Base-by-base conservation (phyloP, 2,329 filamentous ascomycete species). In the Sporothrix brunneoviolacea region DNA sequence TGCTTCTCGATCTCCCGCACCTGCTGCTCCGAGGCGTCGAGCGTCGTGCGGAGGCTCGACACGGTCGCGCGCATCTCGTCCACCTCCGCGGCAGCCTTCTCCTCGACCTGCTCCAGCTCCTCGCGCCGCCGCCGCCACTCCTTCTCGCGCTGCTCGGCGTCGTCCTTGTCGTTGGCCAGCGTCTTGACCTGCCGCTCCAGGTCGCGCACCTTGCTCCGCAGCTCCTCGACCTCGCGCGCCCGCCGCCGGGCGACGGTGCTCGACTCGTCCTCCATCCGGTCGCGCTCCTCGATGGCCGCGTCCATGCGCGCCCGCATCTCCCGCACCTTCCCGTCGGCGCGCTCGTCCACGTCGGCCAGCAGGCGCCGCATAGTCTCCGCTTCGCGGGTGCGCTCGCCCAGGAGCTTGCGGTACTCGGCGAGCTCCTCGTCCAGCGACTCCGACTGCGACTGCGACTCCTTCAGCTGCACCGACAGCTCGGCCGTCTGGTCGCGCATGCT, bases 341-440 rank as follows among this genome's bases (percentile, higher is more conserved):
- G 79, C 53, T 86, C 81, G 64, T 97, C 89, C 8, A 91, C 88
- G 57, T 97, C 91, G 15, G 84, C 84, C 12, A 98, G 73, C 53
- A 97, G 76, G 43, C 90, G 77, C 30, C 93, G 82, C 91, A 98
- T 97, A 1, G 89, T 96, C 70, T 97, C 91, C 22, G 83, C 88
- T 68, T 98, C 93, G 38, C 93, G 82, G 4, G 88, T 91, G 22
- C 93, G 83, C 67, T 98, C 93, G 47, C 80, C 82, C 2, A 98
- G 77, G 54, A 96, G 78, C 52, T 88, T 81, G 64, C 95, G 90
- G 3, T 90, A 85, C 66, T 98, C 93, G 1, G 82, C 81, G 1
- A 97, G 75, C 65, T 98, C 93, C 68, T 98, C 93, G 62, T 96
- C 91, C 0, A 97, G 72, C 52, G 84, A 87, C 61, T 96, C 91